Evolutionary conservation across 768 basidiomycete genomes (phyloP).

Genomic region (Pleurotus citrinopileatus): DNA sequence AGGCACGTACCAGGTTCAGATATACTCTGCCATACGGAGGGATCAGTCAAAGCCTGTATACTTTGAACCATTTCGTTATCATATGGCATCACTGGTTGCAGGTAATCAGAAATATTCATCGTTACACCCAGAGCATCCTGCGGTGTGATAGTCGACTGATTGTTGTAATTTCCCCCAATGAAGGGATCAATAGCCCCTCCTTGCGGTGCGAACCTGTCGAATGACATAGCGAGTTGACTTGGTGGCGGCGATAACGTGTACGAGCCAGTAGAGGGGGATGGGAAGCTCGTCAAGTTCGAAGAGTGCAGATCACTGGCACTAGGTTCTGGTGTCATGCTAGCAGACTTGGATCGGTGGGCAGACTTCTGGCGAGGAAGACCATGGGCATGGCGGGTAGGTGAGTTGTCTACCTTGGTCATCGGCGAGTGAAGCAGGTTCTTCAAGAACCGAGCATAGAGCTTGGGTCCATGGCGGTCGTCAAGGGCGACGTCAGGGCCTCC

Average conservation of each 20-base stretch:
- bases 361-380: conserved; percentile 10
- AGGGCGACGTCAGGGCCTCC: conserved; percentile 69
- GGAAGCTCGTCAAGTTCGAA: conserved; percentile 25
- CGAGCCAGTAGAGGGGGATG: conserved; percentile 37
- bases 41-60: conserved; percentile 56
- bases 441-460: conserved; percentile 78
- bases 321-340: conserved; percentile 15
- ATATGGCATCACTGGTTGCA: conserved; percentile 53
- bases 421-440: conserved; percentile 66
- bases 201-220: conserved; percentile 46
- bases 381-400: conserved; percentile 6
- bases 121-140: conserved; percentile 18
- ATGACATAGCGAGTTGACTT: conserved; percentile 39
- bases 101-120: conserved; percentile 37
- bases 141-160: conserved; percentile 9
- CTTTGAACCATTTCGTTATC: conserved; percentile 61
- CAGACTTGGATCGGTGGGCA: conserved; percentile 13
- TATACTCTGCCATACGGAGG: conserved; percentile 52
- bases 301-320: conserved; percentile 22
- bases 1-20: conserved; percentile 47
- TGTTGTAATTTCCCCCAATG: conserved; percentile 14
- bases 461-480: conserved; percentile 80
- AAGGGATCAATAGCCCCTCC: conserved; percentile 39
- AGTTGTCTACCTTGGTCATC: conserved; percentile 30
- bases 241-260: conserved; percentile 46